Base-by-base conservation (phyloP, 2,329 filamentous ascomycete species). In the Lomentospora prolificans region DNA sequence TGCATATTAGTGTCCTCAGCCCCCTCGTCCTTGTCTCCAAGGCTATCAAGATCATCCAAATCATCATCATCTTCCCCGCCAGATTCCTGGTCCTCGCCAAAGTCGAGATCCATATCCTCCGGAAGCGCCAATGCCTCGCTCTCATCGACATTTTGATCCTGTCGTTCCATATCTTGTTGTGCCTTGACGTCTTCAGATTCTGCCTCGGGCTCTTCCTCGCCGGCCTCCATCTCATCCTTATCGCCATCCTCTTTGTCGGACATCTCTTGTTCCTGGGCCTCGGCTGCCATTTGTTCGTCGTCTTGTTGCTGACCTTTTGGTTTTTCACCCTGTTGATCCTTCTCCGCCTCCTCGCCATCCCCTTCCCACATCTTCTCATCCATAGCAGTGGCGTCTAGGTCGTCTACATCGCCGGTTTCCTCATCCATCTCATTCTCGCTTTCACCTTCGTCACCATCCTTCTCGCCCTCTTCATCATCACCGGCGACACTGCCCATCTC, bases 331-430 rank as follows among this genome's bases (percentile, higher is more conserved):
- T 89, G 77, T 64, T 89, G 87, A 48, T 96, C 87, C 62, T 94
- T 94, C 51, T 92, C 87, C 1, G 87, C 84, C 51, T 91, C 80
- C 46, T 89, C 85, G 55, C 86, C 84, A 50, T 85, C 84, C 39
- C 90, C 91, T 69, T 99, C 91, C 94, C 94, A 99, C 81, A 97
- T 90, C 76, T 97, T 99, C 73, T 99, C 95, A 66, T 99, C 95
- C 1, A 97, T 87, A 19, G 92, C 89, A 14, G 84, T 87, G 10
- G 90, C 86, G 62, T 96, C 92, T 44, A 96, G 76, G 64, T 95
- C 90, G 71, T 96, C 89, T 9, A 97, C 90, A 64, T 90, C 87
- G 1, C 91, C 94, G 4, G 87, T 81, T 69, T 97, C 90, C 63
- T 96, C 91, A 61, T 96, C 90, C 66, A 95, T 85, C 8, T 89